phyloP scores from a whole-genome alignment of 192 early-diverging fungal genomes.

The Linnemannia zychae region DNA sequence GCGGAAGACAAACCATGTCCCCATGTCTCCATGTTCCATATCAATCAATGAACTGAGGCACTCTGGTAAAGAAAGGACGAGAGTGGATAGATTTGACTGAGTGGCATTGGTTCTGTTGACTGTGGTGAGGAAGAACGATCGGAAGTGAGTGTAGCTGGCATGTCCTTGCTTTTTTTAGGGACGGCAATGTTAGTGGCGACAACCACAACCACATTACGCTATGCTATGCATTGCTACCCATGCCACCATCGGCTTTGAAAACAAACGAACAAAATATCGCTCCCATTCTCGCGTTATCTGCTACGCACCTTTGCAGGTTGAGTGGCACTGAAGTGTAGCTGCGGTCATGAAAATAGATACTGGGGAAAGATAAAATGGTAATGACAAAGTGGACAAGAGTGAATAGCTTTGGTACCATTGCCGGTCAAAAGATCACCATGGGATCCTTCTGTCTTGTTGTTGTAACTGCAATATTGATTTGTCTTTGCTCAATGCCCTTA shows the following conservation, averaged over 20 bases:
- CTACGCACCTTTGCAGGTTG: background rate
- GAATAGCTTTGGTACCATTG: background rate
- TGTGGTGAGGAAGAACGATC: too few relatives aligned
- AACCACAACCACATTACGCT: background rate
- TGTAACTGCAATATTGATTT: background rate
- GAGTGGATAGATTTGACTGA: background rate
- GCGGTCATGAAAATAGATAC: background rate
- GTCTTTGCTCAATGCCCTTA: background rate
- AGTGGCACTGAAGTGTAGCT: background rate
- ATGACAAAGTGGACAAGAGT: background rate
- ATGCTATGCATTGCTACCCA: background rate
- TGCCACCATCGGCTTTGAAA: background rate
- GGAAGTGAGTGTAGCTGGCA: background rate
- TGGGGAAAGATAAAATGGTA: background rate
- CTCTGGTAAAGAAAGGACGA: background rate
- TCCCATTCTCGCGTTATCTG: background rate
- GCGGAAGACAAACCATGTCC: conserved; percentile 2
- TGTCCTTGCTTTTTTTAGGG: background rate
- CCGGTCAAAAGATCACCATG: background rate
- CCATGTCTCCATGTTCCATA: background rate
- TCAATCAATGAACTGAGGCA: background rate
- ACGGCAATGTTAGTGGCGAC: background rate
- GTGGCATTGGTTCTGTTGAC: too few relatives aligned
- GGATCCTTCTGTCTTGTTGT: background rate
- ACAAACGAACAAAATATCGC: background rate